A percentile compares a stretch with the other conserved stretches of the same genome.
Conservation (phyloP, 148 eudicot species). For the Chenopodium formosanum region DNA sequence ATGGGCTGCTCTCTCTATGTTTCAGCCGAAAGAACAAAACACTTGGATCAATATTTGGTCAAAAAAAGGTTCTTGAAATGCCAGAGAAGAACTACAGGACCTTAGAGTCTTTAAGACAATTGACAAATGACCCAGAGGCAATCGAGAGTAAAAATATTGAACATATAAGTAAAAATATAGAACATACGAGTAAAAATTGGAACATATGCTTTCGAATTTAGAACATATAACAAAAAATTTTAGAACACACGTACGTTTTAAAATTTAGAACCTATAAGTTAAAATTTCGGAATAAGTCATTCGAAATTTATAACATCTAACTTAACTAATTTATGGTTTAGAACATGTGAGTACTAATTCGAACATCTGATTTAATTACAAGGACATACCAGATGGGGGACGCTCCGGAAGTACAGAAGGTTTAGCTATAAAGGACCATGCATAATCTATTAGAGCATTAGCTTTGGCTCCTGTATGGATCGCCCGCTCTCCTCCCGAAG, state of each 20-base stretch:
- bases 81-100: slow-evolving; percentile 89
- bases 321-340: too few species aligned
- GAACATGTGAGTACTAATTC: too few species aligned
- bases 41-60: slow-evolving; percentile 70
- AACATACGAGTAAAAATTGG: too few species aligned
- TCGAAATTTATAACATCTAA: too few species aligned
- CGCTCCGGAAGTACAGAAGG: slow-evolving; percentile 62
- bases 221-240: too few species aligned
- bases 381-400: slow-evolving; percentile 55
- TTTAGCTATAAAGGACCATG: slow-evolving; percentile 64
- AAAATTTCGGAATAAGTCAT: too few species aligned
- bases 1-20: slow-evolving; percentile 74
- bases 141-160: slow-evolving; percentile 13
- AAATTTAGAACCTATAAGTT: too few species aligned
- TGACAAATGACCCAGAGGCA: slow-evolving; percentile 37
- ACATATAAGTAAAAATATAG: too few species aligned
- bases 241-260: too few species aligned
- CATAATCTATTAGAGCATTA: slow-evolving; percentile 56
- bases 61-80: slow-evolving; percentile 55
- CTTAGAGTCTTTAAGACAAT: slow-evolving; percentile 36
- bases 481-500: slow-evolving; percentile 87
- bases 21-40: slow-evolving; percentile 88
- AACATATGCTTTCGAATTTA: too few species aligned
- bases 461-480: slow-evolving; percentile 59
- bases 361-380: neutral